Evolutionary conservation across 2,329 filamentous ascomycete genomes (phyloP).

Genomic region (Aspergillus sp.): DNA sequence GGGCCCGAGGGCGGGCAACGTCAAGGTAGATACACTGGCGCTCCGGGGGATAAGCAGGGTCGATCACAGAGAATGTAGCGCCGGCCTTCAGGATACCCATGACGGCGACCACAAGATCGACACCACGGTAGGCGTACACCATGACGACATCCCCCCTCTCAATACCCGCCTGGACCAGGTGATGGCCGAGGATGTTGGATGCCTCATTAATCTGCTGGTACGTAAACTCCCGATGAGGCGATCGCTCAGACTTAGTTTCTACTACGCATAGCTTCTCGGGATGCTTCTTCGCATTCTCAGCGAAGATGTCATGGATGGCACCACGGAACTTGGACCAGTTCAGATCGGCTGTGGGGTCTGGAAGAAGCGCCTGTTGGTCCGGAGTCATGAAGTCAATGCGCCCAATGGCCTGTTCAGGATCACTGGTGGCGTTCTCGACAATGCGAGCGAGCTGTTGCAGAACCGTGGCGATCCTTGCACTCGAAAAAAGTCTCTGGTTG

Average conservation of each 20-base stretch:
- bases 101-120: slow-evolving; percentile 73
- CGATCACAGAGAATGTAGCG: slow-evolving; percentile 63
- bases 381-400: slow-evolving; percentile 44
- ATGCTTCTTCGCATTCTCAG: slow-evolving; percentile 57
- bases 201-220: slow-evolving; percentile 86
- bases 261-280: slow-evolving; percentile 69
- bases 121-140: slow-evolving; percentile 82
- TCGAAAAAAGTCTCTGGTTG: slow-evolving; percentile 48
- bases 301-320: slow-evolving; percentile 45
- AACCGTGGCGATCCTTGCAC: slow-evolving; percentile 44
- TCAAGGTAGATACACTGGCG: slow-evolving; percentile 82
- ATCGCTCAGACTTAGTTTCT: slow-evolving; percentile 56
- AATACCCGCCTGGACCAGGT: slow-evolving; percentile 72
- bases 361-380: slow-evolving; percentile 34
- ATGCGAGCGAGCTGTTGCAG: slow-evolving; percentile 44
- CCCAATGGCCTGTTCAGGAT: slow-evolving; percentile 42
- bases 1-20: slow-evolving; percentile 69
- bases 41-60: slow-evolving; percentile 78
- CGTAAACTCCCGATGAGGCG: slow-evolving; percentile 67
- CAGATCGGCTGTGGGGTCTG: slow-evolving; percentile 45
- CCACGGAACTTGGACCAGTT: slow-evolving; percentile 48
- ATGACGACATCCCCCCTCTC: slow-evolving; percentile 85
- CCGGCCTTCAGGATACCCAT: slow-evolving; percentile 71
- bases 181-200: slow-evolving; percentile 75
- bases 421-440: slow-evolving; percentile 40